Percentiles rank a stretch among this genome's conserved stretches.
Evolutionary conservation across 352 stramenopile genomes (phyloP).

Genomic region (Phytophthora pluvialis): DNA sequence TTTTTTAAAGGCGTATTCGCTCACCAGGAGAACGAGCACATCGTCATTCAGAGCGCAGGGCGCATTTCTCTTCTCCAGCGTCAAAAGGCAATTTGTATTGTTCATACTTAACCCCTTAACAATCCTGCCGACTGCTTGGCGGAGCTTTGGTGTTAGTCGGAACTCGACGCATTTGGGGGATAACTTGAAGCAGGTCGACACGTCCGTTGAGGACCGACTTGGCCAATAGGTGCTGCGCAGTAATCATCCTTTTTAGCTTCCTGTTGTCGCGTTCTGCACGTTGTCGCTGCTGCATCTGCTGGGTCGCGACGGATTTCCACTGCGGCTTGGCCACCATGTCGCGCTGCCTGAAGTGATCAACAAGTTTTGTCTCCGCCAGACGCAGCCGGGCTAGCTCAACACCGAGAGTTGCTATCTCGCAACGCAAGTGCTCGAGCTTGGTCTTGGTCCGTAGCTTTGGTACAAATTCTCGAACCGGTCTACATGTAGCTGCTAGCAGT

Average conservation of each 20-base stretch:
- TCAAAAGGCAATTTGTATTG: no score
- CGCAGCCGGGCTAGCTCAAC: background rate
- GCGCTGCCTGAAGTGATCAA: no score
- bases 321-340: background rate
- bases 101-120: no score
- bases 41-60: no score
- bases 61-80: no score
- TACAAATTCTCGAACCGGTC: background rate
- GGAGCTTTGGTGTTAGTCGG: no score
- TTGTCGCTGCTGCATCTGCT: background rate
- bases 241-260: constrained; percentile 12
- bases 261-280: constrained; percentile 18
- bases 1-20: no score
- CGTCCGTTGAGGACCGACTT: constrained; percentile 12
- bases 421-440: constrained; percentile 1
- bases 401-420: background rate
- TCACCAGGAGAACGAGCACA: no score
- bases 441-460: background rate
- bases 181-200: constrained; percentile 1
- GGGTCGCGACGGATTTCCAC: background rate
- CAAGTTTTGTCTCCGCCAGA: background rate
- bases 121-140: no score
- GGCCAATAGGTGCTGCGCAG: constrained; percentile 2
- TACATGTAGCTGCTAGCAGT: no score
- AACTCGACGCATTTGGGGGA: background rate